phyloP scores from a whole-genome alignment of 2,329 filamentous ascomycete species.

The Pseudofabraea citricarpa region DNA sequence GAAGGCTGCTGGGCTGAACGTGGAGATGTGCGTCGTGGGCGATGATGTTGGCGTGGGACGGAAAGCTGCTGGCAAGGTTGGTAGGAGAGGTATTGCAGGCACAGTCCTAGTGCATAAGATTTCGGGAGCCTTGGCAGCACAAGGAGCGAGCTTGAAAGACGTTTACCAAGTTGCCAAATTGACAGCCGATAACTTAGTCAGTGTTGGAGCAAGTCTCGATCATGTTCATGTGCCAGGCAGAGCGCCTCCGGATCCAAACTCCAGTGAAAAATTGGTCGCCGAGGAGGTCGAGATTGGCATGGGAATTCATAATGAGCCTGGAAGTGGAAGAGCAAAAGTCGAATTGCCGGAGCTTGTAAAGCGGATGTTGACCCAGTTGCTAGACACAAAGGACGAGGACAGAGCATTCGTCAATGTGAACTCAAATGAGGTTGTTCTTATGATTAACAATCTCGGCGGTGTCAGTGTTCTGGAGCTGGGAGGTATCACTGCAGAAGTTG shows the following conservation, averaged over 20 bases:
- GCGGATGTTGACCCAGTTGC: conserved; percentile 60
- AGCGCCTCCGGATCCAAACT: conserved; percentile 43
- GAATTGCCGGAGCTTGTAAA: conserved; percentile 44
- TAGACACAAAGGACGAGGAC: conserved; percentile 58
- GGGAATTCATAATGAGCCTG: conserved; percentile 67
- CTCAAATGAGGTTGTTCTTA: conserved; percentile 56
- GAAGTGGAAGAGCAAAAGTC: conserved; percentile 45
- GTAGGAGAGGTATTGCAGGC: conserved; percentile 83
- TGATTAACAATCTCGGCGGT: conserved; percentile 68
- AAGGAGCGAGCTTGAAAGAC: conserved; percentile 62
- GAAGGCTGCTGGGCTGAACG: conserved; percentile 68
- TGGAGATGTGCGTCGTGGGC: conserved; percentile 87
- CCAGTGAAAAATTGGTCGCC: conserved; percentile 49
- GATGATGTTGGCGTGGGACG: conserved; percentile 90
- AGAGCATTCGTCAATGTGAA: conserved; percentile 55
- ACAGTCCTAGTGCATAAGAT: conserved; percentile 92
- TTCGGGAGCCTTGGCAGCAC: conserved; percentile 74
- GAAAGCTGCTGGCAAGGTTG: conserved; percentile 81
- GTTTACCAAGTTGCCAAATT: conserved; percentile 69
- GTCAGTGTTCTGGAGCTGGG: conserved; percentile 63
- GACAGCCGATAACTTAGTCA: conserved; percentile 71
- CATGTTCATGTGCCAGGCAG: conserved; percentile 93
- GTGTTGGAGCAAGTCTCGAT: conserved; percentile 78
- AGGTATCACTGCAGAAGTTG: conserved; percentile 63
- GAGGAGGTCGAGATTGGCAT: conserved; percentile 63